Evolutionary conservation across 495 filamentous ascomycete genomes (phyloP).

Genomic region (Penicillium fimorum): DNA sequence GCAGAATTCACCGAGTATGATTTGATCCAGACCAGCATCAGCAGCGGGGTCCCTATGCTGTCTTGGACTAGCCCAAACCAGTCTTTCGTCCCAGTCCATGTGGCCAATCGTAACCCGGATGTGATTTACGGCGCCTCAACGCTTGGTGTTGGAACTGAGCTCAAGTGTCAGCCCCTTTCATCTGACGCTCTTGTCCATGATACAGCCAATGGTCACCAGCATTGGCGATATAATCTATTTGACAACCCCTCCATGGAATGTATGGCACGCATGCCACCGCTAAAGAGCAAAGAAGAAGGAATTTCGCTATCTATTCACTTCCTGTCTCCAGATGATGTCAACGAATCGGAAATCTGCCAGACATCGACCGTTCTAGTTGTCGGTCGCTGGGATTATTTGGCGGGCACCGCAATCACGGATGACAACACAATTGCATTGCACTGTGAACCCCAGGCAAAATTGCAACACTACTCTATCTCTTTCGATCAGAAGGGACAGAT

Average conservation of each 20-base stretch:
- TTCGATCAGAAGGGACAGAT: slow-evolving; percentile 42
- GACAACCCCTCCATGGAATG: slow-evolving; percentile 28
- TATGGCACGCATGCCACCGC: slow-evolving; percentile 27
- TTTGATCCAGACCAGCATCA: slow-evolving; percentile 43
- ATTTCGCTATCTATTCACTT: slow-evolving; percentile 41
- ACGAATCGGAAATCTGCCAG: slow-evolving; percentile 32
- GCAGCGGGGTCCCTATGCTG: slow-evolving; percentile 37
- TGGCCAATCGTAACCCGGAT: slow-evolving; percentile 25
- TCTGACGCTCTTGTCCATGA: slow-evolving; percentile 18
- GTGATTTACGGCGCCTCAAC: slow-evolving; percentile 33
- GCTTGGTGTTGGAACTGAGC: slow-evolving; percentile 31
- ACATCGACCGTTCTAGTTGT: slow-evolving; percentile 39
- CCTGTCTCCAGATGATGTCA: slow-evolving; percentile 28
- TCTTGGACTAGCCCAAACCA: slow-evolving; percentile 39
- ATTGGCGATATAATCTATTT: slow-evolving; percentile 36
- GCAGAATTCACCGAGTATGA: slow-evolving; percentile 43
- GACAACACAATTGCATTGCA: slow-evolving; percentile 41
- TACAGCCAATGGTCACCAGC: slow-evolving; percentile 13
- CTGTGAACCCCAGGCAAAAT: slow-evolving; percentile 31
- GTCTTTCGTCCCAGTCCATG: slow-evolving; percentile 37
- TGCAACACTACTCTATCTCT: slow-evolving; percentile 30
- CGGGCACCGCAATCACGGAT: slow-evolving; percentile 23
- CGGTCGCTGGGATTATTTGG: slow-evolving; percentile 41
- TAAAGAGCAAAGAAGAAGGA: slow-evolving; percentile 24
- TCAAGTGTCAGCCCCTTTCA: slow-evolving; percentile 31